phyloP scores from a whole-genome alignment of 768 basidiomycete species.

The Postia placenta region DNA sequence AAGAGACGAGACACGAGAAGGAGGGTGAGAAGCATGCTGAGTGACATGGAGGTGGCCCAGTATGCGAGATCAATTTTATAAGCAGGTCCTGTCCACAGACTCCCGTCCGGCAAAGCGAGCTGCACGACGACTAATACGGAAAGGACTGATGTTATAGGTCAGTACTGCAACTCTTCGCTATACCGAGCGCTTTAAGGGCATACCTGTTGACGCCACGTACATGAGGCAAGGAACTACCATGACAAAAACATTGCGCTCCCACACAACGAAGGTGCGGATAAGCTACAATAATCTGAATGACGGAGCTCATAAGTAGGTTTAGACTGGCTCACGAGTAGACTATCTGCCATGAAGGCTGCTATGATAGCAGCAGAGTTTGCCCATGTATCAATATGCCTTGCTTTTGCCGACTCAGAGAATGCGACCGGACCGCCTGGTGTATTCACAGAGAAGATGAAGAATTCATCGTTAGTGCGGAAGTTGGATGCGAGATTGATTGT shows the following conservation, averaged over 20 bases:
- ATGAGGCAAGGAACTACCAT: constrained; percentile 13
- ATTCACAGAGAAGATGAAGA: constrained; percentile 1
- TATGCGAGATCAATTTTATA: constrained; percentile 17
- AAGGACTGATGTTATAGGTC: constrained; percentile 11
- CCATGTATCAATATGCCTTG: neutral
- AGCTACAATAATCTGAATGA: constrained; percentile 7
- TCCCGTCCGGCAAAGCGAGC: constrained; percentile 10
- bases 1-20: constrained; percentile 18
- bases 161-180: no score
- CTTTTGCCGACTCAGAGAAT: neutral
- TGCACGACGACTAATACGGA: constrained; percentile 14
- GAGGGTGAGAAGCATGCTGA: constrained; percentile 18
- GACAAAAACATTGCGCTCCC: constrained; percentile 7
- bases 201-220: constrained; percentile 12
- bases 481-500: constrained; percentile 3
- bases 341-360: constrained; percentile 11
- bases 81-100: constrained; percentile 11
- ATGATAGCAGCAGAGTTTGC: neutral
- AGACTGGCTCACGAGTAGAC: constrained; percentile 14
- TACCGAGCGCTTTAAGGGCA: neutral
- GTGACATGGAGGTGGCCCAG: constrained; percentile 17
- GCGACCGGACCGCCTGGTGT: constrained; percentile 3
- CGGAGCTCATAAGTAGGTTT: constrained; percentile 5
- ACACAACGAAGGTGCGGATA: constrained; percentile 19
- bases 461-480: constrained; percentile 1